A percentile compares a stretch with the other conserved stretches of the same genome.
Evolutionary conservation across 495 filamentous ascomycete genomes (phyloP).

Genomic region (Physcia stellaris): DNA sequence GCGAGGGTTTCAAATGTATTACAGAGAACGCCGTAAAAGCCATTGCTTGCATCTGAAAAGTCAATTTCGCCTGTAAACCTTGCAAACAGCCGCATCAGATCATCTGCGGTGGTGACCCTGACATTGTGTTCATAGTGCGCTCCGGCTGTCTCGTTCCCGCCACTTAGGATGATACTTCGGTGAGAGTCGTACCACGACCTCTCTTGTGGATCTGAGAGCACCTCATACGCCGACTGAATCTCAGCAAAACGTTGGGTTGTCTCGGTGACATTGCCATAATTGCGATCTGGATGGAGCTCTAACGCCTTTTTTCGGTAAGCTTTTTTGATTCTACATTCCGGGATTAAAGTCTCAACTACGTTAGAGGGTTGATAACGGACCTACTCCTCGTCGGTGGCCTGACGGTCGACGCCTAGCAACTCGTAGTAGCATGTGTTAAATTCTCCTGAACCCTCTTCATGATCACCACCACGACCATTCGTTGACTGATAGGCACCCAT

Average conservation of each 20-base stretch:
- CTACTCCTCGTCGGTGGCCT: conserved; percentile 75
- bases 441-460: conserved; percentile 11
- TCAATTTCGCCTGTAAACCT: conserved; percentile 64
- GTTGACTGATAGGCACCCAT: conserved; percentile 82
- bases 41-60: conserved; percentile 56
- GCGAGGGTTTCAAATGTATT: conserved; percentile 68
- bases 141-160: conserved; percentile 28
- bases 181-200: conserved; percentile 97
- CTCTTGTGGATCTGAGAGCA: conserved; percentile 90
- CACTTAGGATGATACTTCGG: conserved; percentile 65
- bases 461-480: conserved; percentile 21
- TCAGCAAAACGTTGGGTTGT: conserved; percentile 80
- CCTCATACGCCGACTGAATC: conserved; percentile 83
- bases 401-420: conserved; percentile 56
- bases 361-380: conserved; percentile 13
- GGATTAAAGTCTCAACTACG: conserved; percentile 1
- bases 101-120: conserved; percentile 59
- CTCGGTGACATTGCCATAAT: conserved; percentile 71
- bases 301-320: conserved; percentile 84
- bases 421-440: conserved; percentile 86
- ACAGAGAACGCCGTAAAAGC: conserved; percentile 71
- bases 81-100: conserved; percentile 59
- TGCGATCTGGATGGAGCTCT: conserved; percentile 89
- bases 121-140: conserved; percentile 46
- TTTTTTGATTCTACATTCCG: conserved; percentile 78